These are phyloP conservation scores for Pistacia integerrima DNA, from an alignment of 345 rosid species.

Conservation along the genomic window DNA sequence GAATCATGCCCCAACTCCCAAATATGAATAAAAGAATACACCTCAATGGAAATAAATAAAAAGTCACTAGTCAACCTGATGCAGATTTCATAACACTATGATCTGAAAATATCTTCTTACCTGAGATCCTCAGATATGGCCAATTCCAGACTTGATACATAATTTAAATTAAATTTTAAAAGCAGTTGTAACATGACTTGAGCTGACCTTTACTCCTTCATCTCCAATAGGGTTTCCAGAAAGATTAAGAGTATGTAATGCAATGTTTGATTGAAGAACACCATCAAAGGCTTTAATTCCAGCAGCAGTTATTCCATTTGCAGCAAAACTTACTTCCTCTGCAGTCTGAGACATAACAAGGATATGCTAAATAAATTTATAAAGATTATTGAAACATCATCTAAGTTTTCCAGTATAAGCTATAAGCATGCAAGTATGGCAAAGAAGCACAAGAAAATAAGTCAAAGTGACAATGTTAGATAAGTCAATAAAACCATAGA, in stretches of 20 bases:
- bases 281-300: constrained; percentile 87
- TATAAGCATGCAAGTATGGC: neutral
- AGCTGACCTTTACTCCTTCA: constrained; percentile 91
- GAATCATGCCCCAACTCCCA: constrained; percentile 5
- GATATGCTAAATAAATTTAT: constrained; percentile 8
- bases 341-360: constrained; percentile 49
- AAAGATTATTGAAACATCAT: neutral
- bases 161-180: constrained; percentile 2
- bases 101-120: constrained; percentile 1
- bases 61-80: neutral
- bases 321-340: constrained; percentile 96
- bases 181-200: neutral
- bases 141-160: neutral
- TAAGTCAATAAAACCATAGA: neutral
- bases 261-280: constrained; percentile 81
- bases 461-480: neutral
- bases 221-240: constrained; percentile 96
- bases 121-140: neutral
- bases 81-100: neutral
- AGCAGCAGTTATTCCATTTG: constrained; percentile 86
- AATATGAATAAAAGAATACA: neutral
- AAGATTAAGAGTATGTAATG: constrained; percentile 67
- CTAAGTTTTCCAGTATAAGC: neutral
- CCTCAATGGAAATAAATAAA: neutral
- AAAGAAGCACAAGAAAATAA: neutral